Percentiles rank a stretch among this genome's conserved stretches.
Conservation (phyloP, 2,329 filamentous ascomycete genomes). For the Ophiostoma piceae region DNA sequence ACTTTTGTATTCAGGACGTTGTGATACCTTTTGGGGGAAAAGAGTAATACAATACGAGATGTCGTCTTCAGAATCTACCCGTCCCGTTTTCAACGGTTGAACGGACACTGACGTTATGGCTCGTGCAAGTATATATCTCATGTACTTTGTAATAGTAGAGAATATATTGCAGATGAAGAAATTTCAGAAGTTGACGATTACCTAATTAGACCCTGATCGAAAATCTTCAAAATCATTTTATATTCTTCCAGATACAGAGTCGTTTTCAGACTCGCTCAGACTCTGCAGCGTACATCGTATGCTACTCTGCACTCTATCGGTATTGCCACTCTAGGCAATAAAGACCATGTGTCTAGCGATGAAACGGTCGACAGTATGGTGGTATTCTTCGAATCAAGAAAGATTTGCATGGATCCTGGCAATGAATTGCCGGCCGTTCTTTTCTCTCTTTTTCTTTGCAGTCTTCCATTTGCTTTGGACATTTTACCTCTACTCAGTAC, state of each 20-base stretch:
- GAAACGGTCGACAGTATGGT: neutral
- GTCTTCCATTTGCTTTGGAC: neutral
- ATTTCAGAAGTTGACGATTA: too few relatives aligned
- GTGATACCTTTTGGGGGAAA: neutral
- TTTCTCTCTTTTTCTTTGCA: neutral
- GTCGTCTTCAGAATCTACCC: neutral
- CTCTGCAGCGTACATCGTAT: neutral
- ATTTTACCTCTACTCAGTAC: too few relatives aligned
- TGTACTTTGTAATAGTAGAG: neutral
- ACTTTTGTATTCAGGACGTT: neutral
- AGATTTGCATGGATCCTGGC: neutral
- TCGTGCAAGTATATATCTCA: neutral
- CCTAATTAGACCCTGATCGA: too few relatives aligned
- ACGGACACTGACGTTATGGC: neutral
- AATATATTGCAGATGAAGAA: too few relatives aligned
- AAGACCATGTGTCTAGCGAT: neutral
- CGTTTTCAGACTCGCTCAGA: neutral
- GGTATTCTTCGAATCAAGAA: neutral
- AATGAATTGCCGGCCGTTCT: neutral
- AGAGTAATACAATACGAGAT: neutral
- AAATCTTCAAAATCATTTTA: too few relatives aligned
- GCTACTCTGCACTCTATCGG: neutral
- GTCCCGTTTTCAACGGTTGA: neutral
- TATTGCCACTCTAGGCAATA: slow-evolving; percentile 4
- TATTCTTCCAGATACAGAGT: neutral